A percentile compares a stretch with the other conserved stretches of the same genome.
Conservation (phyloP, 2,329 filamentous ascomycete species). For the Colletotrichum phormii region DNA sequence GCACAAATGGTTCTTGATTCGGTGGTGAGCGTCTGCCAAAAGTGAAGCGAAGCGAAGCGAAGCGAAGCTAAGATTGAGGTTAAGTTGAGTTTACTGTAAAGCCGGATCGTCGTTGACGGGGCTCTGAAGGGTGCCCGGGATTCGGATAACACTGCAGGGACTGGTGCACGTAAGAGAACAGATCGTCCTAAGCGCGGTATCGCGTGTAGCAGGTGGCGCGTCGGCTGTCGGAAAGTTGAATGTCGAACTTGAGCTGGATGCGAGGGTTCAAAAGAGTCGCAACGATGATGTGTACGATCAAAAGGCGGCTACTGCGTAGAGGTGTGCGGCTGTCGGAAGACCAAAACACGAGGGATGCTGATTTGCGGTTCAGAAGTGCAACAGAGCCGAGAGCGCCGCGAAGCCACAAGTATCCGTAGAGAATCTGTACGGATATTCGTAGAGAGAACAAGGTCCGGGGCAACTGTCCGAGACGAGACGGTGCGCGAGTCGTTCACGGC, state of each 20-base stretch:
- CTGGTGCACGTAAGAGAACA: constrained; percentile 6
- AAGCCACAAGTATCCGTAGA: background rate
- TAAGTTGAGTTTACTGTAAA: background rate
- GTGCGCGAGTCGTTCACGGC: constrained; percentile 26
- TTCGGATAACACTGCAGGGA: constrained; percentile 1
- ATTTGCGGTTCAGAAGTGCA: constrained; percentile 28
- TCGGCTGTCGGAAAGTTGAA: constrained; percentile 14
- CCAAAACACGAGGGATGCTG: background rate
- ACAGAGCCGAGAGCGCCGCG: constrained; percentile 1
- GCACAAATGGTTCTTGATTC: background rate
- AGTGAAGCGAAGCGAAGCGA: constrained; percentile 1
- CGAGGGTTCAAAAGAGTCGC: background rate
- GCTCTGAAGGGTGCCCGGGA: background rate
- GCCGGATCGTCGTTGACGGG: constrained; percentile 1
- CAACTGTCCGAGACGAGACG: constrained; percentile 25
- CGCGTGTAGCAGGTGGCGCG: constrained; percentile 20
- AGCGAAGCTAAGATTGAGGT: constrained; percentile 10
- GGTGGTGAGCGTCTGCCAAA: background rate
- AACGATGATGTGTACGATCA: constrained; percentile 2
- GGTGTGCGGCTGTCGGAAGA: constrained; percentile 13
- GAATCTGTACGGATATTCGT: background rate
- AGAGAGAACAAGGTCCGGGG: background rate
- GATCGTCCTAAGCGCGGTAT: constrained; percentile 23
- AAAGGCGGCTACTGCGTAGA: constrained; percentile 8
- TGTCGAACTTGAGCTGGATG: background rate